Conservation (phyloP, 2,329 filamentous ascomycete genomes). For the Celoporthe dispersa region DNA sequence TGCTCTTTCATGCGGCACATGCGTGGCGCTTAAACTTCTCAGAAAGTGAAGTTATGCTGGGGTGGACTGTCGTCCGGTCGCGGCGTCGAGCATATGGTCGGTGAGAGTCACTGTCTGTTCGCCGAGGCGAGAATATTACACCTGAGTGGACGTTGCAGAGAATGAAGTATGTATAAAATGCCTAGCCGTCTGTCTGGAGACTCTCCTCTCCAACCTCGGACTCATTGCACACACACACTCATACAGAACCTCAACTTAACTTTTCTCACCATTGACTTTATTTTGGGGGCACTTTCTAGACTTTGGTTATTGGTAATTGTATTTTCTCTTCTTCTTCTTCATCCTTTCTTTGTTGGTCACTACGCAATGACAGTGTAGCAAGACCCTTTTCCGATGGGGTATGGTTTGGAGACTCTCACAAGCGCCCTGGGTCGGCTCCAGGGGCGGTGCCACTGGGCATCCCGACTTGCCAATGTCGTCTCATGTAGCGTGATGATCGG, state of each 20-base stretch:
- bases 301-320: background rate
- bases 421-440: background rate
- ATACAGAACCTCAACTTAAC: background rate
- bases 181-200: background rate
- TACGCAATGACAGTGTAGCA: background rate
- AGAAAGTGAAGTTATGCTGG: background rate
- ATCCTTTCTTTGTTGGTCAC: background rate
- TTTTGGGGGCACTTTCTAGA: background rate
- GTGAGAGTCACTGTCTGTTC: background rate
- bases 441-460: background rate
- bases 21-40: background rate
- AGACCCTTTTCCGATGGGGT: background rate
- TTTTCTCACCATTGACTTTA: background rate
- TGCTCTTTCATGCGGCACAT: background rate
- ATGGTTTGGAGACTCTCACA: slow-evolving; percentile 3
- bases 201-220: background rate
- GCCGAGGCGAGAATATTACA: background rate
- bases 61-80: background rate
- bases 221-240: background rate
- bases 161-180: background rate
- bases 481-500: slow-evolving; percentile 10
- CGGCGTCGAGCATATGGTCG: background rate
- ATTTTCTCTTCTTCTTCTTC: background rate
- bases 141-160: background rate
- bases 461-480: slow-evolving; percentile 7